Percentiles rank a stretch among this genome's conserved stretches.
Conservation (phyloP, 768 basidiomycete genomes). For the Paxillus involutus region DNA sequence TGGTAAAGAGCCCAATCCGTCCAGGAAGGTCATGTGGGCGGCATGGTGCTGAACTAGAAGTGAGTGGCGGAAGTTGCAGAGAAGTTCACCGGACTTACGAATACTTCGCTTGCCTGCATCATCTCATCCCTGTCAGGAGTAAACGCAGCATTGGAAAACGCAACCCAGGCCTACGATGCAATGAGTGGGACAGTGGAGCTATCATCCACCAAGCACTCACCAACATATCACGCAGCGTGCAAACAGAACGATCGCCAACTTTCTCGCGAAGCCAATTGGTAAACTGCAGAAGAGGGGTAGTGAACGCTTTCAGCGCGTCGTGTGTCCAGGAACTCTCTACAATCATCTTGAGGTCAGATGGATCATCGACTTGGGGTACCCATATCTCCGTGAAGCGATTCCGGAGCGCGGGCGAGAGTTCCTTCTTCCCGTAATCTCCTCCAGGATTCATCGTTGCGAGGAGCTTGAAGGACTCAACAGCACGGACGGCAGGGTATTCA, state of each 20-base stretch:
- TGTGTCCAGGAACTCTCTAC: constrained; percentile 67
- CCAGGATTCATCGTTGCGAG: constrained; percentile 99
- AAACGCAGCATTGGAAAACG: constrained; percentile 73
- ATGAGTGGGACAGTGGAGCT: constrained; percentile 1
- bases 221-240: constrained; percentile 85
- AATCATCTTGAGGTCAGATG: constrained; percentile 76
- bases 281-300: constrained; percentile 69
- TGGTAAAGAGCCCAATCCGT: constrained; percentile 81
- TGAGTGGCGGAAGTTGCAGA: constrained; percentile 10
- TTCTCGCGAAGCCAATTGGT: constrained; percentile 71
- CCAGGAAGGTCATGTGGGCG: constrained; percentile 89
- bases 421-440: constrained; percentile 99
- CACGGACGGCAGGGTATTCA: constrained; percentile 65
- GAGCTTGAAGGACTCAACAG: constrained; percentile 75
- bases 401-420: constrained; percentile 92
- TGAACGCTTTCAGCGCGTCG: constrained; percentile 53
- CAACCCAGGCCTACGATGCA: constrained; percentile 77
- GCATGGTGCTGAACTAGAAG: constrained; percentile 71
- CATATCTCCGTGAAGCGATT: constrained; percentile 99
- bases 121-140: constrained; percentile 24
- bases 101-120: constrained; percentile 53
- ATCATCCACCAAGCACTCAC: constrained; percentile 42
- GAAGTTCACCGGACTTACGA: constrained; percentile 48
- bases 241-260: constrained; percentile 61
- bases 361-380: constrained; percentile 83